A percentile compares a stretch with the other conserved stretches of the same genome.
phyloP scores from a whole-genome alignment of 2,329 filamentous ascomycete species.

The Neofusicoccum ribis region DNA sequence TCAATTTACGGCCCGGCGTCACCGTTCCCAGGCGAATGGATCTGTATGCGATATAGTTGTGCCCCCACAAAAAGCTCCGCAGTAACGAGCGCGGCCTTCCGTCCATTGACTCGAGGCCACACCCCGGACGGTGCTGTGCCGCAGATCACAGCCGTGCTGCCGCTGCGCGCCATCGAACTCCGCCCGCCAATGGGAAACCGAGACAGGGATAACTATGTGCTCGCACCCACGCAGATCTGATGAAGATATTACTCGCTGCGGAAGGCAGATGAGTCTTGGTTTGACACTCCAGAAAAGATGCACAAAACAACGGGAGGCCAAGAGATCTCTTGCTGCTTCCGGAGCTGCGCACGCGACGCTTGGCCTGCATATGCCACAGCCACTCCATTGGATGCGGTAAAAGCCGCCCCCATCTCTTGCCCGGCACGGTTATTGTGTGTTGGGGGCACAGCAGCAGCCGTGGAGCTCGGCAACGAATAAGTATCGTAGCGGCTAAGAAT shows the following conservation, averaged over 20 bases:
- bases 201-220: neutral
- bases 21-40: neutral
- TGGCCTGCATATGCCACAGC: neutral
- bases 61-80: constrained; percentile 1
- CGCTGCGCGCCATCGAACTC: neutral
- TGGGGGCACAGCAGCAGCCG: neutral
- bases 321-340: neutral
- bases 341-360: neutral
- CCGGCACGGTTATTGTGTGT: neutral
- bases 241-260: neutral
- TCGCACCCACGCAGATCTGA: neutral
- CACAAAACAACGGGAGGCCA: neutral
- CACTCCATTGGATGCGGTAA: neutral
- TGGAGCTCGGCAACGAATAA: neutral
- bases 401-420: neutral
- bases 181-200: neutral
- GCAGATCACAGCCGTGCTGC: constrained; percentile 8
- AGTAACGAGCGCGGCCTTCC: neutral
- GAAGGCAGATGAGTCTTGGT: neutral
- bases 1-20: neutral
- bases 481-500: neutral
- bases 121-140: neutral
- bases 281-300: neutral
- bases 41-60: neutral
- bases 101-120: neutral